Conservation (phyloP, 2,329 filamentous ascomycete genomes). For the Ceratocystis eucalypticola region DNA sequence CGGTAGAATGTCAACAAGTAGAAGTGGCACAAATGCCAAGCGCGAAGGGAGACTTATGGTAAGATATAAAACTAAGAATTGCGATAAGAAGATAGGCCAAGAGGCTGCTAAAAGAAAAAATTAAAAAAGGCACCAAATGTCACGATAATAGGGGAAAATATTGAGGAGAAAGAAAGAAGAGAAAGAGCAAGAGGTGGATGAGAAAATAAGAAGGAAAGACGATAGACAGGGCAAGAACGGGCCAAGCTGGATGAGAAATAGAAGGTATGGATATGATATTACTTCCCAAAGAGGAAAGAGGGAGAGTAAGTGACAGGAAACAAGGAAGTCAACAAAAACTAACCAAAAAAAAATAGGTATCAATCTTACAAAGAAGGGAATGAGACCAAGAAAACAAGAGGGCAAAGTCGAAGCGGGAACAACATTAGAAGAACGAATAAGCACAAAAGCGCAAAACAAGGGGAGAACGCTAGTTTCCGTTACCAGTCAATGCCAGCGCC, state of each 20-base stretch:
- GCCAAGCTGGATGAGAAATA: not conserved
- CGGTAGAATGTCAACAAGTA: not conserved
- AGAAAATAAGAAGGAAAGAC: not conserved
- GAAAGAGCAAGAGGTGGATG: not conserved
- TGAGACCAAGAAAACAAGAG: not conserved
- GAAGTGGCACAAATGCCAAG: not conserved
- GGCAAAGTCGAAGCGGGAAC: not conserved
- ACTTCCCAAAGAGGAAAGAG: not conserved
- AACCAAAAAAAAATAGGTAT: not conserved
- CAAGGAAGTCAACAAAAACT: not conserved
- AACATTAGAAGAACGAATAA: not conserved
- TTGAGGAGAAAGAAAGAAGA: not conserved
- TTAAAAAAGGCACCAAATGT: not conserved
- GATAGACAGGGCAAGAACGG: not conserved
- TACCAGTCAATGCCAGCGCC: not conserved
- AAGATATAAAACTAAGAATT: not conserved
- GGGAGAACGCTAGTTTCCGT: not conserved
- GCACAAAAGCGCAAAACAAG: not conserved
- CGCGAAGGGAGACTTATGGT: not conserved
- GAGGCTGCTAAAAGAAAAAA: not conserved
- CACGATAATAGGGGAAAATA: not conserved
- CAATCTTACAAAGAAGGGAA: not conserved
- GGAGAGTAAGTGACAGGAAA: not conserved
- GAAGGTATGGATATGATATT: not conserved
- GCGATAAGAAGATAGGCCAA: too few relatives aligned